A percentile compares a stretch with the other conserved stretches of the same genome.
phyloP scores from a whole-genome alignment of 306 rosid species.

The Vicia faba region DNA sequence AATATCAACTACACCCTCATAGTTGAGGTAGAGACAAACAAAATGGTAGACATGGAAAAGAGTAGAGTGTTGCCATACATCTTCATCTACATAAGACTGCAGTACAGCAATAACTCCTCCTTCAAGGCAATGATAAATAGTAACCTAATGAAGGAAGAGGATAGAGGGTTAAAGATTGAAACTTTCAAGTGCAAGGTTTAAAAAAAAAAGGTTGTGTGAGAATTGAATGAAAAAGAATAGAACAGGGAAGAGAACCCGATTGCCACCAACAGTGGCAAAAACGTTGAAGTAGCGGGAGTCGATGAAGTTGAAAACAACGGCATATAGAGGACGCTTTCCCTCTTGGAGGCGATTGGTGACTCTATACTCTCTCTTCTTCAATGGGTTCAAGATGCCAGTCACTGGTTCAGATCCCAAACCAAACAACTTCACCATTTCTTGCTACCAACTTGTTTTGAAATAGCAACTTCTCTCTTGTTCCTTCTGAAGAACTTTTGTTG shows the following conservation, averaged over 20 bases:
- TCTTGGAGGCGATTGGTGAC: slow-evolving; percentile 93
- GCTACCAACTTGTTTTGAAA: slow-evolving; percentile 13
- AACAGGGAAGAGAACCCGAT: slow-evolving; percentile 46
- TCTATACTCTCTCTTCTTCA: slow-evolving; percentile 71
- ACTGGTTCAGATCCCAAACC: slow-evolving; percentile 79
- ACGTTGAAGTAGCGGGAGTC: slow-evolving; percentile 82
- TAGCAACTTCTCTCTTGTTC: background rate
- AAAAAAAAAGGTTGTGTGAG: background rate
- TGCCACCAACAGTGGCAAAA: slow-evolving; percentile 95
- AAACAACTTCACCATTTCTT: slow-evolving; percentile 53
- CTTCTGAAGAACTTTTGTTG: background rate
- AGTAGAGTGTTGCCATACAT: slow-evolving; percentile 56
- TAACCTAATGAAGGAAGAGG: slow-evolving; percentile 56
- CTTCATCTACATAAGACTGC: slow-evolving; percentile 94
- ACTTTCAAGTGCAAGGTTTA: background rate
- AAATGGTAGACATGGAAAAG: background rate
- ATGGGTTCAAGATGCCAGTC: slow-evolving; percentile 55
- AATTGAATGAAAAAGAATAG: background rate
- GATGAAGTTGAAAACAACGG: slow-evolving; percentile 85
- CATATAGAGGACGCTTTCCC: slow-evolving; percentile 87
- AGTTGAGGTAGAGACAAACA: background rate
- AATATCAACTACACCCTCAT: background rate
- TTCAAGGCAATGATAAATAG: slow-evolving; percentile 73
- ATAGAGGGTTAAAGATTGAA: slow-evolving; percentile 26
- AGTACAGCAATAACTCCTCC: slow-evolving; percentile 85